Percentiles rank a stretch among this genome's conserved stretches.
Evolutionary conservation across 2,329 filamentous ascomycete genomes (phyloP).

Genomic region (Mariannaea elegans): DNA sequence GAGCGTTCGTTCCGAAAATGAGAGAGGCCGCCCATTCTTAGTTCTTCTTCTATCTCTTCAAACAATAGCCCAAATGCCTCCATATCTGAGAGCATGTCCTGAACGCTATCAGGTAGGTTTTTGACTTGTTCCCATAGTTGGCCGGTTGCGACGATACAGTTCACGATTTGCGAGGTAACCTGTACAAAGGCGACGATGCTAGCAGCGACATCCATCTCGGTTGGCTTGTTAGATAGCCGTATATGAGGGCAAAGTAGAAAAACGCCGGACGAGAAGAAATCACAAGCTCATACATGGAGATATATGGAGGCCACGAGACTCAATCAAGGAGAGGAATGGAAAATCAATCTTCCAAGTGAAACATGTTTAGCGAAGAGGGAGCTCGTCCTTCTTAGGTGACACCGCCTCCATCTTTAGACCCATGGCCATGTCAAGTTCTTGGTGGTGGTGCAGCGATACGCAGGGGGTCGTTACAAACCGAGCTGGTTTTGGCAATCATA

Average conservation of each 20-base stretch:
- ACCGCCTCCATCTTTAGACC: constrained; percentile 16
- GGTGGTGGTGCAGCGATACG: neutral
- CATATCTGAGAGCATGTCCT: constrained; percentile 30
- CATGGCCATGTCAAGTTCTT: constrained; percentile 11
- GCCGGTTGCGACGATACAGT: constrained; percentile 31
- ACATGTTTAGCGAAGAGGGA: neutral
- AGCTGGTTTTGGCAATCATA: neutral
- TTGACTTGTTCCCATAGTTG: constrained; percentile 38
- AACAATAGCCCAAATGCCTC: constrained; percentile 27
- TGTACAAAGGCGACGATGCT: constrained; percentile 39
- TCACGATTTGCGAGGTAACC: constrained; percentile 30
- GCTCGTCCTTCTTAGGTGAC: constrained; percentile 1
- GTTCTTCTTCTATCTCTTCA: constrained; percentile 23
- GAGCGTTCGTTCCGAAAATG: constrained; percentile 12
- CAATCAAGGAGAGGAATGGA: neutral
- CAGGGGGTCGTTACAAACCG: neutral
- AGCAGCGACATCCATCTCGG: constrained; percentile 32
- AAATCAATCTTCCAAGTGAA: neutral
- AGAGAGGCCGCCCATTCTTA: constrained; percentile 13
- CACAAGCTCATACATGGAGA: neutral
- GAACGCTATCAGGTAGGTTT: constrained; percentile 33
- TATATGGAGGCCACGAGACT: neutral
- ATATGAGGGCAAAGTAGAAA: neutral
- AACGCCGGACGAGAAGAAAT: neutral
- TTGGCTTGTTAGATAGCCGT: neutral